These are phyloP conservation scores for Chara braunii DNA, from an alignment of 139 green algal genomes.

Conservation along the genomic window DNA sequence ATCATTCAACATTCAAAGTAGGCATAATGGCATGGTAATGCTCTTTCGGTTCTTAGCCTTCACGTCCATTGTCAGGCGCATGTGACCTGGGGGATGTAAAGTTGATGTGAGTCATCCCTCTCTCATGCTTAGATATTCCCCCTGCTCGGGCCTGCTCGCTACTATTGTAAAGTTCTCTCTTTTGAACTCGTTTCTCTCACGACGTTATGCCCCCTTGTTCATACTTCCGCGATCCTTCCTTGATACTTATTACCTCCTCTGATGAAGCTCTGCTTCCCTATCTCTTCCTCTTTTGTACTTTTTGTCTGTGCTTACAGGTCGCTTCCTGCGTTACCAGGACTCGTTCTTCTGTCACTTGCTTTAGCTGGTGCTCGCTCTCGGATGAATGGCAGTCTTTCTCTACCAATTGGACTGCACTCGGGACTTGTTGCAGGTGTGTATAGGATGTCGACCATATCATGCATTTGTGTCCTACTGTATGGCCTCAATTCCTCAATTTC, in stretches of 20 bases:
- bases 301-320: background rate
- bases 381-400: background rate
- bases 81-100: no score
- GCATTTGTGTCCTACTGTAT: no score
- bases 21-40: no score
- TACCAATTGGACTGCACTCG: conserved; percentile 27
- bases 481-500: no score
- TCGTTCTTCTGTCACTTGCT: conserved; percentile 12
- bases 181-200: background rate
- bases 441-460: no score
- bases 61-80: no score
- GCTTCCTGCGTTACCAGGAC: conserved; percentile 3
- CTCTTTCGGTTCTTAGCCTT: no score
- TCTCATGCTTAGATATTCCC: no score
- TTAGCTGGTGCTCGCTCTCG: conserved; percentile 4
- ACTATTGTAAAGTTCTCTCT: no score
- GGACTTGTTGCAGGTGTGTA: conserved; percentile 17
- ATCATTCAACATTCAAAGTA: no score
- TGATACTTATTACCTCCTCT: background rate
- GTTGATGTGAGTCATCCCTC: no score
- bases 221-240: background rate
- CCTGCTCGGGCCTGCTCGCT: no score
- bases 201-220: background rate
- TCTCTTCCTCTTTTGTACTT: background rate
- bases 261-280: background rate